Percentiles rank a stretch among this genome's conserved stretches.
phyloP scores from a whole-genome alignment of 331 rosid species.

The Spiraea crenata region DNA sequence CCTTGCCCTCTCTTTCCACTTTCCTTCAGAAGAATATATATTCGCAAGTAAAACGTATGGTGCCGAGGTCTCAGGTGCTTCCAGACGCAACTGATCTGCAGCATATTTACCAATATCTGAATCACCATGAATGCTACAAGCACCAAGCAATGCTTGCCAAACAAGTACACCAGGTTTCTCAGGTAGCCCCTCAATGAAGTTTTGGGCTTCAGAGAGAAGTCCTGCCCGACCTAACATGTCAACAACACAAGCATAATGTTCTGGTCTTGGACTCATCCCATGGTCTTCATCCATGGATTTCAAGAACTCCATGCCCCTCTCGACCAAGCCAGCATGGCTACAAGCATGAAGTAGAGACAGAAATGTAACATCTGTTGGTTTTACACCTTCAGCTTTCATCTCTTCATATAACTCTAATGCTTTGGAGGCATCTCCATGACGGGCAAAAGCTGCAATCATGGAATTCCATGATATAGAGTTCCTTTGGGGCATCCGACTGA shows the following conservation, averaged over 20 bases:
- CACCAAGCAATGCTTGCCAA: slow-evolving; percentile 96
- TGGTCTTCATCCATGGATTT: slow-evolving; percentile 71
- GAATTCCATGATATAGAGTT: slow-evolving; percentile 83
- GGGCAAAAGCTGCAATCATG: slow-evolving; percentile 84
- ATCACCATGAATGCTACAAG: slow-evolving; percentile 68
- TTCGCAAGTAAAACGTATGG: slow-evolving; percentile 81
- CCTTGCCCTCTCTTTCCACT: slow-evolving; percentile 88
- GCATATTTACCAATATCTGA: slow-evolving; percentile 77
- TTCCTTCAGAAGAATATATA: slow-evolving; percentile 80
- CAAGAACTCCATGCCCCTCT: slow-evolving; percentile 72
- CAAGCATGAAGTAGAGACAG: slow-evolving; percentile 88
- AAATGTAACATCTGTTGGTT: slow-evolving; percentile 74
- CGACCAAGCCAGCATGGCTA: slow-evolving; percentile 80
- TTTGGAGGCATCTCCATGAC: slow-evolving; percentile 72
- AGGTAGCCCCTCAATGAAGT: slow-evolving; percentile 52
- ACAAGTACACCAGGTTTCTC: slow-evolving; percentile 55
- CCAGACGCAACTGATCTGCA: slow-evolving; percentile 58
- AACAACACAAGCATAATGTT: slow-evolving; percentile 78
- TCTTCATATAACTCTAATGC: slow-evolving; percentile 65
- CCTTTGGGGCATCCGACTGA: slow-evolving; percentile 50
- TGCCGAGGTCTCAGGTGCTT: slow-evolving; percentile 59
- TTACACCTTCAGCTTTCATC: slow-evolving; percentile 54
- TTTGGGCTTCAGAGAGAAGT: slow-evolving; percentile 66
- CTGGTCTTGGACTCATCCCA: slow-evolving; percentile 57
- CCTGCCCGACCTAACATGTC: slow-evolving; percentile 97